Base-by-base conservation (phyloP, 176 grass and related monocot species). In the Metroxylon sagu region DNA sequence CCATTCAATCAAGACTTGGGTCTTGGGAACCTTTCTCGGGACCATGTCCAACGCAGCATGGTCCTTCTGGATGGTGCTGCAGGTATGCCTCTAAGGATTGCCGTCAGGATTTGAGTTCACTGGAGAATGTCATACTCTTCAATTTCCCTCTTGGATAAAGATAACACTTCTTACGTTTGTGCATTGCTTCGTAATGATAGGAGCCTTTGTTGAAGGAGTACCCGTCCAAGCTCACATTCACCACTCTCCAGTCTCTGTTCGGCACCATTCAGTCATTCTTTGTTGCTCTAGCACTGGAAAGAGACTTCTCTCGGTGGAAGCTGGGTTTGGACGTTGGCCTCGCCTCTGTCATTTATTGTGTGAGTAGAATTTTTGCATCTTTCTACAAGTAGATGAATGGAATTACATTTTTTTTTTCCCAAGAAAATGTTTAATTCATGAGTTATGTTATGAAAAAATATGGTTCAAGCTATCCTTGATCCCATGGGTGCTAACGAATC, bases 281-380 rank as follows among this genome's bases (percentile, higher is more conserved):
- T 57, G 30, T 87, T 49, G 79, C 83, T 25, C 64, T 87, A 1
- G 27, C 59, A 30, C 30, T 89, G 27, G 74, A 89, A 75, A 77
- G 90, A 59, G 80, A 89, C 67, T 68, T 95, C 3, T 76, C 90
- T 1, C 52, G 55, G 27, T 95, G 85, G 85, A 95, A 81, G 55
- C 56, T 95, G 61, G 60, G 70, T 25, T 70, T 79, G 28, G 70
- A 61, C 5, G 43, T 86, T 12, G 80, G 31, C 66, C 80, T 89
- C 55, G 14, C 75, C 54, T 29, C 70, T 5, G 70, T 81, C 12
- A 65, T 86, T 48, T 86, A 89, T 75, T 80, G 56, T 2, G 90
- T 89, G 69, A 71, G 54, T 61, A 25, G 0, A 31, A 3, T 43
- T 43, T 43, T 7, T 12, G 35, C 35, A 14, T 43, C 35, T 43